Conservation (phyloP, 257 asterid species). For the Rubia yunnanensis region DNA sequence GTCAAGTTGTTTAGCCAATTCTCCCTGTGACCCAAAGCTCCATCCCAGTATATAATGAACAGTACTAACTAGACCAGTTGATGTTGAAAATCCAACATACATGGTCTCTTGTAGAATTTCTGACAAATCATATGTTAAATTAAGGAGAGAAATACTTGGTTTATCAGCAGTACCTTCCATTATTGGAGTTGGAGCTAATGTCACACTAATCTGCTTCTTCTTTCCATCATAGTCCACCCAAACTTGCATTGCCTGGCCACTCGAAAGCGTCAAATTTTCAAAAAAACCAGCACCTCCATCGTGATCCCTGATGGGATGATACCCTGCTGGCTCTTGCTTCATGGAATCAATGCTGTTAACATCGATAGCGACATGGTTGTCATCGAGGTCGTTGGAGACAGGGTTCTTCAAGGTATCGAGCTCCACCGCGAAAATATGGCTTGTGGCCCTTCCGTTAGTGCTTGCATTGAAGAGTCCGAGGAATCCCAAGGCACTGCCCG, state of each 20-base stretch:
- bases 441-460: conserved; percentile 33
- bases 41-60: not conserved
- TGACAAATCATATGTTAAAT: not conserved
- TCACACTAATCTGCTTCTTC: conserved; percentile 23
- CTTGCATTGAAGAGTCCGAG: conserved; percentile 46
- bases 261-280: conserved; percentile 31
- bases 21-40: not conserved
- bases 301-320: no score
- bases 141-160: conserved; percentile 19
- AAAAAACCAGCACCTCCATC: conserved; percentile 12
- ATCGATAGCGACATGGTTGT: conserved; percentile 57
- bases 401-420: conserved; percentile 39
- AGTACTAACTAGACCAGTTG: not conserved
- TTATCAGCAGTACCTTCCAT: conserved; percentile 7
- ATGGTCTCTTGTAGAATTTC: not conserved
- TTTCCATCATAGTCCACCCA: conserved; percentile 49
- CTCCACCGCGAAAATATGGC: conserved; percentile 53
- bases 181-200: conserved; percentile 42
- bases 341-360: conserved; percentile 30
- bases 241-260: conserved; percentile 35
- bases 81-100: not conserved
- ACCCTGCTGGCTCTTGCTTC: conserved; percentile 20
- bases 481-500: conserved; percentile 23
- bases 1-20: not conserved
- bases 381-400: conserved; percentile 33